Conservation (phyloP, 2,329 filamentous ascomycete species). For the Aspergillus hiratsukae region DNA sequence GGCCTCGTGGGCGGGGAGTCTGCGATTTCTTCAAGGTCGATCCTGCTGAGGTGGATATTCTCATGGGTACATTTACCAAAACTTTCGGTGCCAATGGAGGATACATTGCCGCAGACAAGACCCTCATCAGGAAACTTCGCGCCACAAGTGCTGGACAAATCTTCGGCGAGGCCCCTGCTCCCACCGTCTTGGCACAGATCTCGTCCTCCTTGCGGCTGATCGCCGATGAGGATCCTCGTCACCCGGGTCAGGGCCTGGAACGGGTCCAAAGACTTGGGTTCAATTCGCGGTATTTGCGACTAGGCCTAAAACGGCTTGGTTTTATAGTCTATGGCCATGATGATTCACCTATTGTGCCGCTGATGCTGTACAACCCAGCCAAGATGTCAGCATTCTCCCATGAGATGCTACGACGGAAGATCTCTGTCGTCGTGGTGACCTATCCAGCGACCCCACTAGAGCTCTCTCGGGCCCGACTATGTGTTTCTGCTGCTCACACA, state of each 20-base stretch:
- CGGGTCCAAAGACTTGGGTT: conserved; percentile 89
- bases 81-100: conserved; percentile 96
- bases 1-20: conserved; percentile 81
- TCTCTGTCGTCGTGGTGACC: conserved; percentile 90
- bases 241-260: conserved; percentile 84
- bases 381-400: conserved; percentile 97
- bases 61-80: conserved; percentile 96
- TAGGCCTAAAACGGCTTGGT: conserved; percentile 88
- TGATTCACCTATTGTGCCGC: conserved; percentile 89
- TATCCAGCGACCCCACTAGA: conserved; percentile 93
- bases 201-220: conserved; percentile 78
- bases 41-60: conserved; percentile 77
- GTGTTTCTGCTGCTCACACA: conserved; percentile 87
- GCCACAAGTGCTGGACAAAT: conserved; percentile 76
- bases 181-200: conserved; percentile 85
- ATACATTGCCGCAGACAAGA: conserved; percentile 83
- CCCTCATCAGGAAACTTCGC: conserved; percentile 82
- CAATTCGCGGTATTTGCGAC: conserved; percentile 90
- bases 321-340: conserved; percentile 94
- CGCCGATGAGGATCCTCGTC: conserved; percentile 63
- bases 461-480: conserved; percentile 87
- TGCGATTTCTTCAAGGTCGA: conserved; percentile 94
- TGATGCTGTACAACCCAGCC: conserved; percentile 89
- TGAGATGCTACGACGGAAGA: conserved; percentile 94
- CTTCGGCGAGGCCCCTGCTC: conserved; percentile 78